Percentiles rank a stretch among this genome's conserved stretches.
These are phyloP conservation scores for Fusarium sp. DNA, from an alignment of 2,329 filamentous ascomycete species.

Conservation along the genomic window DNA sequence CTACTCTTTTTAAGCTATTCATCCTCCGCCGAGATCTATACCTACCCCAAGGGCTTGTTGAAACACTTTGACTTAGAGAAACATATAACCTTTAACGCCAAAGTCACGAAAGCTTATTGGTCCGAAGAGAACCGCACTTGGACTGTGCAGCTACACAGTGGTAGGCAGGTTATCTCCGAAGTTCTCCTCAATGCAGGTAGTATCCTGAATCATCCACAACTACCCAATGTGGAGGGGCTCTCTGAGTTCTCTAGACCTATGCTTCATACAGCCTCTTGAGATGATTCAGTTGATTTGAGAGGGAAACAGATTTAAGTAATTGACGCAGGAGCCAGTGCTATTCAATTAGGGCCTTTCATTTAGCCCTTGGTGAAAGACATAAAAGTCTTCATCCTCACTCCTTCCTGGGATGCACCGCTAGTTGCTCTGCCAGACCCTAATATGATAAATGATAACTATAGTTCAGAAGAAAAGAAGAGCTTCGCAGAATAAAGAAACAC, in stretches of 20 bases:
- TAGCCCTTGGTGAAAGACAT: slow-evolving; percentile 55
- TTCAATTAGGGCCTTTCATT: slow-evolving; percentile 63
- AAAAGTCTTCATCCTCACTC: slow-evolving; percentile 63
- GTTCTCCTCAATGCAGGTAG: slow-evolving; percentile 63
- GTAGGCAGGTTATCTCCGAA: slow-evolving; percentile 54
- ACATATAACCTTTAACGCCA: background rate
- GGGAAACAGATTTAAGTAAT: slow-evolving; percentile 58
- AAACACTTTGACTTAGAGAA: slow-evolving; percentile 57
- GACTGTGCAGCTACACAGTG: background rate
- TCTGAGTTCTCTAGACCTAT: slow-evolving; percentile 61
- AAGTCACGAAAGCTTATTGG: slow-evolving; percentile 55
- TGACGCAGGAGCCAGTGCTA: slow-evolving; percentile 57
- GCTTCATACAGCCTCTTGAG: slow-evolving; percentile 67
- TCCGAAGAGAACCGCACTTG: background rate
- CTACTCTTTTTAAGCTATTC: slow-evolving; percentile 57
- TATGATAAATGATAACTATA: slow-evolving; percentile 59
- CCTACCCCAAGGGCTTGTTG: slow-evolving; percentile 67
- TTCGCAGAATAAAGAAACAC: slow-evolving; percentile 57
- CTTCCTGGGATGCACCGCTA: slow-evolving; percentile 62
- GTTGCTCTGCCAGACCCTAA: slow-evolving; percentile 34
- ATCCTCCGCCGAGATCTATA: slow-evolving; percentile 65
- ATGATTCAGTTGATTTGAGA: slow-evolving; percentile 55
- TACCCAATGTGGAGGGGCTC: slow-evolving; percentile 63
- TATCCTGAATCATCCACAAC: slow-evolving; percentile 64
- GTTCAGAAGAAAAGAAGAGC: slow-evolving; percentile 54